phyloP scores from a whole-genome alignment of 176 grass and related monocot species.

The Tillandsia fasciculata region DNA sequence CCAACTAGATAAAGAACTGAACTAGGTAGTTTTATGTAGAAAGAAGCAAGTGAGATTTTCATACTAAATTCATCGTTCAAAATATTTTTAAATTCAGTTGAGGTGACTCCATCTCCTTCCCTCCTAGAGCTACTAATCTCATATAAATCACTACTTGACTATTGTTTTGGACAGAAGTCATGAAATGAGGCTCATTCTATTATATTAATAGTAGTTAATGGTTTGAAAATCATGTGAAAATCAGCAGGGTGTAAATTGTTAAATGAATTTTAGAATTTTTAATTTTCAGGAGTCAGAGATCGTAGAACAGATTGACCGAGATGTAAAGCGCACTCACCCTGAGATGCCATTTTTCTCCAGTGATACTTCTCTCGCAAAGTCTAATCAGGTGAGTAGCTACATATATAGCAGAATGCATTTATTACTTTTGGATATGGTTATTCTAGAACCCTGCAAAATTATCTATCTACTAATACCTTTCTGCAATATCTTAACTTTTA shows the following conservation, averaged over 20 bases:
- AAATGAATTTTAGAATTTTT: constrained; percentile 15
- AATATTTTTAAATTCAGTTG: background rate
- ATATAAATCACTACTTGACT: background rate
- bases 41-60: background rate
- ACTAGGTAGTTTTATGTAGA: background rate
- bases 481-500: too few relatives aligned
- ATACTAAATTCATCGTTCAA: background rate
- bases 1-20: background rate
- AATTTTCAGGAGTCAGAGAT: constrained; percentile 70
- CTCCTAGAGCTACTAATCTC: background rate
- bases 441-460: too few relatives aligned
- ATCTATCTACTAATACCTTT: too few relatives aligned
- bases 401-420: constrained; percentile 12
- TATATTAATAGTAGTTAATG: background rate
- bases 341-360: constrained; percentile 91
- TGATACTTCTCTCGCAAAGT: constrained; percentile 42
- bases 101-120: background rate
- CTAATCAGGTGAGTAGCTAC: constrained; percentile 67
- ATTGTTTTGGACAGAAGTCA: background rate
- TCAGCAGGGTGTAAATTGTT: constrained; percentile 8
- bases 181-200: too few relatives aligned
- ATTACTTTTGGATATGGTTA: background rate
- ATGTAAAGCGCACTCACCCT: constrained; percentile 95
- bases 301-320: constrained; percentile 93
- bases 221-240: background rate